Evolutionary conservation across 2,329 filamentous ascomycete genomes (phyloP).

Genomic region (Cadophora sp.): DNA sequence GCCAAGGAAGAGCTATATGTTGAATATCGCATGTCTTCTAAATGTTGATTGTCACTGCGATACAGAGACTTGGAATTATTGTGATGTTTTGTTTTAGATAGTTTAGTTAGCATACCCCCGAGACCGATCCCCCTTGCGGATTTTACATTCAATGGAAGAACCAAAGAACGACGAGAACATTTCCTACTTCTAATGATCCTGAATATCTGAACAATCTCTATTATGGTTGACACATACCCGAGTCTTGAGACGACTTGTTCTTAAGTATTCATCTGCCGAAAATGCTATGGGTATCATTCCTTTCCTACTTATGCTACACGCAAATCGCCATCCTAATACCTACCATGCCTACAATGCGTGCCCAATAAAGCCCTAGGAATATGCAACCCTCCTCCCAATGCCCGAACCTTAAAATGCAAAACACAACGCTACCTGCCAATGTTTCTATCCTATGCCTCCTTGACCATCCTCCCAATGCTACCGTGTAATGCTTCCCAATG

Average conservation of each 20-base stretch:
- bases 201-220: not conserved
- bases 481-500: slow-evolving; percentile 5
- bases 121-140: slow-evolving; percentile 15
- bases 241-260: not conserved
- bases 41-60: not conserved
- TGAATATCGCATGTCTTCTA: not conserved
- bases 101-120: slow-evolving; percentile 20
- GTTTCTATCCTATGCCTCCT: slow-evolving; percentile 11
- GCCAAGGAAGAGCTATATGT: not conserved
- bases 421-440: slow-evolving; percentile 17
- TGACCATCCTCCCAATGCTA: slow-evolving; percentile 16
- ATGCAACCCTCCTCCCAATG: slow-evolving; percentile 15
- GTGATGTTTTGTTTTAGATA: slow-evolving; percentile 10
- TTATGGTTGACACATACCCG: not conserved
- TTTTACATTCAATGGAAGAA: slow-evolving; percentile 7
- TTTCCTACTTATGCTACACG: slow-evolving; percentile 19
- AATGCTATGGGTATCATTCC: slow-evolving; percentile 23
- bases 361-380: slow-evolving; percentile 1
- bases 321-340: slow-evolving; percentile 1
- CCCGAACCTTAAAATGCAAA: not conserved
- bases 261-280: not conserved
- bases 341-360: not conserved
- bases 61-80: slow-evolving; percentile 6
- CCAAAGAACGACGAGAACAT: not conserved
- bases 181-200: not conserved